Evolutionary conservation across 352 stramenopile species (phyloP).

Genomic region (Aphanomyces euteiches): DNA sequence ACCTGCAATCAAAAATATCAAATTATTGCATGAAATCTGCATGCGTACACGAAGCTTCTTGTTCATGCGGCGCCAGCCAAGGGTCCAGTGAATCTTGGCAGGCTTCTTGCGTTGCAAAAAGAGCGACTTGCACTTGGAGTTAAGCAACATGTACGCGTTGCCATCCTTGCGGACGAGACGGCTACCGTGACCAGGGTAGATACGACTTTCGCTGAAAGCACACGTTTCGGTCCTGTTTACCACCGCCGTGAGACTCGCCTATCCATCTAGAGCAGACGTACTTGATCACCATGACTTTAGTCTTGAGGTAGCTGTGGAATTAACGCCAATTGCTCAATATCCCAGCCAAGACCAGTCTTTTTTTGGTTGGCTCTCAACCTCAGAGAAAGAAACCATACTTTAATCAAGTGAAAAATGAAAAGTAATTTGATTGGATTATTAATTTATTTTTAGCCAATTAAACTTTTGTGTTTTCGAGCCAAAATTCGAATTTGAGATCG

Average conservation of each 20-base stretch:
- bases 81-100: constrained; percentile 99
- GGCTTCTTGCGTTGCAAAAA: constrained; percentile 99
- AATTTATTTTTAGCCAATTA: too few species aligned
- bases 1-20: constrained; percentile 40
- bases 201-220: constrained; percentile 86
- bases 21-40: neutral
- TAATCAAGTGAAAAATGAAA: neutral
- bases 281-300: constrained; percentile 85
- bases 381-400: neutral
- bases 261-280: constrained; percentile 44
- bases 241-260: constrained; percentile 5
- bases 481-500: too few species aligned
- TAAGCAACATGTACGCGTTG: constrained; percentile 93
- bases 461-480: too few species aligned
- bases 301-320: constrained; percentile 30
- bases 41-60: constrained; percentile 96
- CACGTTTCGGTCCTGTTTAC: constrained; percentile 79
- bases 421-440: too few species aligned
- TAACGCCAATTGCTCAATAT: constrained; percentile 31
- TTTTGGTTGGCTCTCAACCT: constrained; percentile 27
- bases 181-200: constrained; percentile 99
- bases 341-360: constrained; percentile 27
- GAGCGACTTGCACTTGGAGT: constrained; percentile 96
- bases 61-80: constrained; percentile 96
- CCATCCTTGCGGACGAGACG: constrained; percentile 98